phyloP scores from a whole-genome alignment of 805 yeast species.

The Monosporozyma servazzii region DNA sequence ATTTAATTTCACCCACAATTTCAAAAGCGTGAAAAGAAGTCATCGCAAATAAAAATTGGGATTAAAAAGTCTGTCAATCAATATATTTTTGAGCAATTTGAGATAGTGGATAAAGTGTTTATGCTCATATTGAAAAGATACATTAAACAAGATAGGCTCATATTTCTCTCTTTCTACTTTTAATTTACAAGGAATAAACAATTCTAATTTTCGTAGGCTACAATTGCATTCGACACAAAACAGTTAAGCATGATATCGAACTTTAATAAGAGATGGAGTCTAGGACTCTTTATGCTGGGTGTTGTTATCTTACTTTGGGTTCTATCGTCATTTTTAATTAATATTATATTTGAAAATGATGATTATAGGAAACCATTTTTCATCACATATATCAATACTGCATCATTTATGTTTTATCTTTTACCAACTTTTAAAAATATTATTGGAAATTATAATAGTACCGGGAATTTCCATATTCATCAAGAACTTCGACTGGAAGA shows the following conservation, averaged over 20 bases:
- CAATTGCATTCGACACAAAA: neutral
- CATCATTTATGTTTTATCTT: conserved; percentile 71
- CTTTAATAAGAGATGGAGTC: conserved; percentile 44
- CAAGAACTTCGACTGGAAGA: conserved; percentile 26
- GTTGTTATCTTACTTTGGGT: conserved; percentile 88
- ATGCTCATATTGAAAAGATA: neutral
- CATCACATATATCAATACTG: conserved; percentile 85
- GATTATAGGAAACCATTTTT: conserved; percentile 82
- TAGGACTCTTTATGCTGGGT: conserved; percentile 65
- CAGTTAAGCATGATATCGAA: conserved; percentile 4
- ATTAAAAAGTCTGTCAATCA: too few species aligned
- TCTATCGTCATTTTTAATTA: conserved; percentile 74
- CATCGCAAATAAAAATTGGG: neutral
- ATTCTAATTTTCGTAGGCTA: neutral
- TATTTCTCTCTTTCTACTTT: too few species aligned
- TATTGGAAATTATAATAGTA: conserved; percentile 19
- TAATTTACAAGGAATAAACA: neutral
- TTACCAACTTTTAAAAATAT: conserved; percentile 42
- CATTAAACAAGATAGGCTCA: neutral
- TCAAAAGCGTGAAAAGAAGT: neutral
- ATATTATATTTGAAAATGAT: conserved; percentile 59
- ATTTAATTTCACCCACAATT: neutral
- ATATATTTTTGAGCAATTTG: neutral
- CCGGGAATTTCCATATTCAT: conserved; percentile 24
- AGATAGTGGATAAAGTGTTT: neutral